These are phyloP conservation scores for Pestalotiopsis sp. DNA, from an alignment of 2,329 filamentous ascomycete species.

Conservation along the genomic window DNA sequence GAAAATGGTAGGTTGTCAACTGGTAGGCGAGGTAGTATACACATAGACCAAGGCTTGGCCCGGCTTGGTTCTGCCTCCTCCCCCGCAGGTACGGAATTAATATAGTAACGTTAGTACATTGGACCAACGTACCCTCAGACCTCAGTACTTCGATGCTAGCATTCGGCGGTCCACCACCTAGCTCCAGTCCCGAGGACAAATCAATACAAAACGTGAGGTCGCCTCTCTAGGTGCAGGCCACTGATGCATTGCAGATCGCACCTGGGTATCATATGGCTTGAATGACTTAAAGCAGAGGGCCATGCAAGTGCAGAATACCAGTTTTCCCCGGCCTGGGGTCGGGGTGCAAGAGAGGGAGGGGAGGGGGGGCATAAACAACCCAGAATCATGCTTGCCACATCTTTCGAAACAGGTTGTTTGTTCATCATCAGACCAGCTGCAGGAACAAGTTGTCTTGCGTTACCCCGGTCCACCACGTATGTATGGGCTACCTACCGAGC, in stretches of 20 bases:
- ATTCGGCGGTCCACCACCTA: background rate
- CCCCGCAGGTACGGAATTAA: background rate
- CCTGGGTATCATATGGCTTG: background rate
- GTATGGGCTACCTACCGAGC: background rate
- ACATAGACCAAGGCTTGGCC: background rate
- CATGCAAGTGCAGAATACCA: background rate
- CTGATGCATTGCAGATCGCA: background rate
- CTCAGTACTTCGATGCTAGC: background rate
- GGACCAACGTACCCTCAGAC: background rate
- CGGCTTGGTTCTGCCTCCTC: background rate
- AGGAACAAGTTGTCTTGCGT: conserved; percentile 9
- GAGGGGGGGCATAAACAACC: background rate
- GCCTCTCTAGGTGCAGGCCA: background rate
- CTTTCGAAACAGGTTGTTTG: conserved; percentile 9
- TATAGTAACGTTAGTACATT: background rate
- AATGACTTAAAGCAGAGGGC: background rate
- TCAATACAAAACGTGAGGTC: background rate
- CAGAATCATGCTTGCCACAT: conserved; percentile 4
- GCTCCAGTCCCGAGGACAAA: background rate
- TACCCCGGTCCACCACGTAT: background rate
- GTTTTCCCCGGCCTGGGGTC: background rate
- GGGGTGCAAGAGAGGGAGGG: no score
- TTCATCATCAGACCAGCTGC: conserved; percentile 1
- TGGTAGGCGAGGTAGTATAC: background rate
- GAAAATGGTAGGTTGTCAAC: background rate